Evolutionary conservation across 1,284 basidiomycete species (phyloP), one percentile per base, ranked within the genome.

Genomic region (Leccinum subspadiceum): DNA sequence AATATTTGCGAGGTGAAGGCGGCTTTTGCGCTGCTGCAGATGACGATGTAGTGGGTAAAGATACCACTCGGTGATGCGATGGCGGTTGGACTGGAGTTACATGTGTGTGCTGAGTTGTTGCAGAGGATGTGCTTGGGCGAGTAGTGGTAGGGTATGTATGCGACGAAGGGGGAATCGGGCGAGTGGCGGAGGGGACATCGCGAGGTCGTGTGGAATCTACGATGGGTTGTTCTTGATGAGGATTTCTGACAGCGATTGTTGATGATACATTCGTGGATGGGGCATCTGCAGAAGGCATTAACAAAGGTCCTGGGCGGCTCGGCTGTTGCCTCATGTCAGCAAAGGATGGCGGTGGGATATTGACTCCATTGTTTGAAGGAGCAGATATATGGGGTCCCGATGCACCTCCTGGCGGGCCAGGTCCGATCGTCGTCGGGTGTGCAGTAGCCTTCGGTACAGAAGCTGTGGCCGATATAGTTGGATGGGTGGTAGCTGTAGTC

Each of bases 1-100:
- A 69, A 55, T 56, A 57, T 60, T 72, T 72, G 52, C 65, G 71
- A 39, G 71, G 74, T 29, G 71, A 74, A 13, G 68, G 61, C 17
- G 73, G 70, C 22, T 61, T 71, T 56, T 63, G 70, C 8, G 20
- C 56, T 5, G 62, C 50, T 7, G 63, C 56, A 46, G 68, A 63
- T 48, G 66, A 46, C 1, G 66, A 22, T 51, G 66, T 41, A 15
- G 50, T 46, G 24, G 71, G 71, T 35, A 75, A 50, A 29, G 71
- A 73, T 72, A 60, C 71, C 67, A 62, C 57, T 58, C 71, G 71
- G 53, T 70, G 24, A 29, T 73, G 74, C 44, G 49, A 54, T 41
- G 60, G 54, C 9, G 63, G 57, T 61, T 72, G 72, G 8, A 44
- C 52, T 59, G 64, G 53, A 51, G 57, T 48, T 62, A 69, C 62